Base-by-base conservation (phyloP, 2,329 filamentous ascomycete species). In the Hypoxylon sp. region DNA sequence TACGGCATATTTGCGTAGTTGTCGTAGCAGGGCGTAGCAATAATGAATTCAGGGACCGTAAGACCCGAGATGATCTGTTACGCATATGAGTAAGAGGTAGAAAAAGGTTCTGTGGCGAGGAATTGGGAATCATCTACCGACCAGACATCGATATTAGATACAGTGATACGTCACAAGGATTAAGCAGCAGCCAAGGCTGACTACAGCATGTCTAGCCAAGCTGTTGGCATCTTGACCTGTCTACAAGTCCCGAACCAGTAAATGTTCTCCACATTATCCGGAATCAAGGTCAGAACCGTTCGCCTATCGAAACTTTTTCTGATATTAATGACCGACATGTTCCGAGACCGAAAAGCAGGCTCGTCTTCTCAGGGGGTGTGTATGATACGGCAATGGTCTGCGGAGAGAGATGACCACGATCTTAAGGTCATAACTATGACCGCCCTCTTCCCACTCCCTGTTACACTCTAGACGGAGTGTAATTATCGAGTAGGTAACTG, bases 241-340 rank as follows among this genome's bases (percentile, higher is more conserved):
- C 20, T 44, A 38, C 67, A 72, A 73, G 64, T 74, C 72, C 70
- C 69, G 70, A 69, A 53, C 51, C 51, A 70, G 72, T 63, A 67
- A 59, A 50, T 30, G 24, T 65, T 69, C 61, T 69, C 66, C 64
- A 74, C 68, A 76, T 76, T 74, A 77, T 53, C 70, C 69, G 70
- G 71, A 65, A 73, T 74, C 67, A 69, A 70, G 57, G 38, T 54
- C 61, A 61, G 36, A 46, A 48, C 16, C 18, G 51, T 49, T 74
- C 71, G 54, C 75, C 70, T 75, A 72, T 72, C 54, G 64, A 68
- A 73, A 64, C 50, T 64, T 36, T 48, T 57, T 62, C 67, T 64
- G 67, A 74, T 73, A 75, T 74, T 76, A 70, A 67, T 64, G 44
- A 50, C 51, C 46, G 55, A 61, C 69, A 72, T 71, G 53, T 69